Base-by-base conservation (phyloP, 2,329 filamentous ascomycete genomes). In the Aspergillus puulaauensis region DNA sequence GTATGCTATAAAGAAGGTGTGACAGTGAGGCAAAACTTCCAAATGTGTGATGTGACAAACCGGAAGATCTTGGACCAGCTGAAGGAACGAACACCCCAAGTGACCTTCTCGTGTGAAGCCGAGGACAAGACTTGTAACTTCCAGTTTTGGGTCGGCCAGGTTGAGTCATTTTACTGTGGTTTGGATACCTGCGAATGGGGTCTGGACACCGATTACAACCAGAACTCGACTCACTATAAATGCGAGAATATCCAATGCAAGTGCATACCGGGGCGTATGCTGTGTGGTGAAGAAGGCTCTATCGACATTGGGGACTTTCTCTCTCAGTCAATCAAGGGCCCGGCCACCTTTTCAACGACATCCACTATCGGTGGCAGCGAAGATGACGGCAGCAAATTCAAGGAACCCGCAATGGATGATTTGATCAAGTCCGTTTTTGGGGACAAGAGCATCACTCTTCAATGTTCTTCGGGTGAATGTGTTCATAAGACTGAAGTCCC, bases 41-140 rank as follows among this genome's bases (percentile, higher is more conserved):
- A 99, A 77, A 95, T 96, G 79, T 99, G 95, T 77, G 91, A 96
- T 74, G 95, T 99, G 64, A 98, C 93, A 56, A 99, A 99, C 79
- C 85, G 86, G 74, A 95, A 96, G 80, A 99, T 99, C 69, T 81
- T 93, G 55, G 87, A 93, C 61, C 87, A 93, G 70, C 83, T 99
- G 49, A 90, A 92, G 67, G 87, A 89, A 45, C 86, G 92, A 75
- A 89, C 90, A 58, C 93, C 95, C 0, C 90, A 99, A 74, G 95
- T 96, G 23, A 99, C 95, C 1, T 99, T 99, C 71, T 91, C 89
- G 31, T 99, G 95, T 75, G 86, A 93, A 69, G 86, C 84, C 37
- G 86, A 90, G 52, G 81, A 86, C 4, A 81, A 84, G 19, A 86
- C 89, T 19, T 99, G 95, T 70, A 95, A 96, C 72, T 99, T 99